phyloP scores from a whole-genome alignment of 805 yeast species.

The Yarrowia bubula region DNA sequence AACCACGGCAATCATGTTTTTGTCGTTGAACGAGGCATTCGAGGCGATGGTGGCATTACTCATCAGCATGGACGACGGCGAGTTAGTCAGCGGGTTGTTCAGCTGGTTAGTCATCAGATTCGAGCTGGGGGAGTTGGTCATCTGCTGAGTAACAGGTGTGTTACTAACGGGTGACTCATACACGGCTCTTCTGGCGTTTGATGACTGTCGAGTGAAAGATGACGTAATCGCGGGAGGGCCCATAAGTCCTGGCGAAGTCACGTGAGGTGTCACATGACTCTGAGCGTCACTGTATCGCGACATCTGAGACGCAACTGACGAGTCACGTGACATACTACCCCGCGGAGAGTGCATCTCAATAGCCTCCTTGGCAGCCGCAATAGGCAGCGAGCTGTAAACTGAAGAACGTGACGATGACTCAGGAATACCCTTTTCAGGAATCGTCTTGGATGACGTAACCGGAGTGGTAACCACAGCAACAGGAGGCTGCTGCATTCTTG shows the following conservation, averaged over 20 bases:
- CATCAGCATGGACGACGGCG: conserved; percentile 12
- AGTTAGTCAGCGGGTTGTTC: not conserved
- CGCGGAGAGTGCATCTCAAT: conserved; percentile 23
- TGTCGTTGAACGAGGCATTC: conserved; percentile 39
- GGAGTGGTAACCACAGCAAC: not conserved
- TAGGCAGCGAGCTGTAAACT: not conserved
- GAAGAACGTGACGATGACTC: not conserved
- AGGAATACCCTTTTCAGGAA: conserved; percentile 1
- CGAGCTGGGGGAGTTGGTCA: no score
- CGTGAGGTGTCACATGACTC: not conserved
- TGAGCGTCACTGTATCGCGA: not conserved
- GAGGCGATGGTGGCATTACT: conserved; percentile 33
- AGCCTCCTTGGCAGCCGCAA: conserved; percentile 24
- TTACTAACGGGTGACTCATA: conserved; percentile 21
- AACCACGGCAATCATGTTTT: conserved; percentile 75
- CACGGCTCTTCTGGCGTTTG: not conserved
- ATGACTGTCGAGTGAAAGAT: not conserved
- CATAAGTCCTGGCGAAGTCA: not conserved
- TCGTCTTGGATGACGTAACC: not conserved
- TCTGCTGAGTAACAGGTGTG: no score
- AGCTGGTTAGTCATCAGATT: not conserved
- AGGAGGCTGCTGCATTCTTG: conserved; percentile 5
- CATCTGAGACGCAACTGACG: not conserved
- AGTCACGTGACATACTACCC: not conserved
- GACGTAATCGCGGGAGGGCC: conserved; percentile 15